These are phyloP conservation scores for Knoxdaviesia proteae DNA, from an alignment of 2,329 filamentous ascomycete species.

Conservation along the genomic window DNA sequence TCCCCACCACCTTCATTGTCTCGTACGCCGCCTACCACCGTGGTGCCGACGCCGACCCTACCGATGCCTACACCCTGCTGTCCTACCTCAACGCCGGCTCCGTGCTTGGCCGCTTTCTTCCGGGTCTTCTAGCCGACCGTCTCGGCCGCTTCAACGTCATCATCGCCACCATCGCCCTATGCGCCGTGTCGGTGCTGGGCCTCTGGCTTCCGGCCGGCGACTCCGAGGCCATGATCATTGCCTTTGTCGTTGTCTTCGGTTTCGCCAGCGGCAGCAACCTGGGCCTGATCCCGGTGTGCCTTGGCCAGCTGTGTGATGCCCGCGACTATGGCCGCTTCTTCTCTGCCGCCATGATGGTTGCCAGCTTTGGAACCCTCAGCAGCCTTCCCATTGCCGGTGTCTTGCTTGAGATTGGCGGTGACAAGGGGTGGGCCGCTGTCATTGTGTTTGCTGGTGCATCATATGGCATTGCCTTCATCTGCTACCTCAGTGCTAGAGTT, in stretches of 20 bases:
- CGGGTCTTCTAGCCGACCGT: constrained; percentile 55
- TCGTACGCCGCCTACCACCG: constrained; percentile 45
- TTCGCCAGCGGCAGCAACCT: constrained; percentile 66
- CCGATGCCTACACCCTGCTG: constrained; percentile 45
- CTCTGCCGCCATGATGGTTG: constrained; percentile 57
- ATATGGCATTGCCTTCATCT: constrained; percentile 13
- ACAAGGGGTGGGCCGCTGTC: constrained; percentile 15
- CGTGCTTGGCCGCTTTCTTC: constrained; percentile 54
- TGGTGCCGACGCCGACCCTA: constrained; percentile 30
- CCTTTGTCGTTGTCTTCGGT: constrained; percentile 54
- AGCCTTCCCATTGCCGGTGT: constrained; percentile 10
- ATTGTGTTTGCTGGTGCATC: constrained; percentile 18
- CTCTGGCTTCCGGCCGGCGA: constrained; percentile 48
- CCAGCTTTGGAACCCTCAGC: constrained; percentile 44
- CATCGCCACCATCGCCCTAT: constrained; percentile 39
- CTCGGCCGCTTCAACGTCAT: constrained; percentile 68
- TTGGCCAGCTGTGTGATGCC: constrained; percentile 60
- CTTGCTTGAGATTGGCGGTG: constrained; percentile 12
- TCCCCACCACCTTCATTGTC: constrained; percentile 59
- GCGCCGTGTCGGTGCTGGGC: constrained; percentile 34
- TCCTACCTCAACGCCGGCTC: constrained; percentile 64
- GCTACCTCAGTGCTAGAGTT: constrained; percentile 14
- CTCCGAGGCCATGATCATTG: constrained; percentile 35
- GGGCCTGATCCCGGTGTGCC: constrained; percentile 55
- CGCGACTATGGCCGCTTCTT: constrained; percentile 58